Percentiles rank a stretch among this genome's conserved stretches.
These are phyloP conservation scores for Pseudoneurospora amorphoporcata DNA, from an alignment of 495 filamentous ascomycete genomes.

Conservation along the genomic window DNA sequence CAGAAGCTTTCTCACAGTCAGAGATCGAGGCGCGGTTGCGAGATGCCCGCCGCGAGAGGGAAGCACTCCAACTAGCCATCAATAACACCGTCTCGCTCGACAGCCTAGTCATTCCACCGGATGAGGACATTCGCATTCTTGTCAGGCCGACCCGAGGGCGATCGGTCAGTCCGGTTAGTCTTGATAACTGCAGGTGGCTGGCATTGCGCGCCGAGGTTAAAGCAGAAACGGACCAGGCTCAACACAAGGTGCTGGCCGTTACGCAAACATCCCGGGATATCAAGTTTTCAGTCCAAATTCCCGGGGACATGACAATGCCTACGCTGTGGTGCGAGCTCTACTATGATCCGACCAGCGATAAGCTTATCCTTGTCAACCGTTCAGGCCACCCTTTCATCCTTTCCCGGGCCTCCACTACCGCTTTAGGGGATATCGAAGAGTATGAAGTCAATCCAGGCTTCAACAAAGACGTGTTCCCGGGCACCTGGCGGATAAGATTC, in stretches of 20 bases:
- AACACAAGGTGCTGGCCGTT: slow-evolving; percentile 38
- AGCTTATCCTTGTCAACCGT: slow-evolving; percentile 36
- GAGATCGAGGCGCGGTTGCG: slow-evolving; percentile 29
- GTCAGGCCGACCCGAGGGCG: slow-evolving; percentile 37
- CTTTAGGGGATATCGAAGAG: slow-evolving; percentile 18
- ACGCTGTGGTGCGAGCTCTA: slow-evolving; percentile 40
- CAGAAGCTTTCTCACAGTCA: slow-evolving; percentile 39
- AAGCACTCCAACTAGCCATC: slow-evolving; percentile 20
- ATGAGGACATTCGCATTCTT: slow-evolving; percentile 38
- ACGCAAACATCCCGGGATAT: slow-evolving; percentile 39
- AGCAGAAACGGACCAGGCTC: slow-evolving; percentile 28
- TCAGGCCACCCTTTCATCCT: slow-evolving; percentile 36
- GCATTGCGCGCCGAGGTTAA: slow-evolving; percentile 33
- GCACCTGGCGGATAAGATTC: slow-evolving; percentile 39
- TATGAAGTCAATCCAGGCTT: slow-evolving; percentile 32
- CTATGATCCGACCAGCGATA: slow-evolving; percentile 40
- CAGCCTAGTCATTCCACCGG: slow-evolving; percentile 28
- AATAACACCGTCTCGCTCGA: slow-evolving; percentile 32
- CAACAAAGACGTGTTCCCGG: slow-evolving; percentile 31
- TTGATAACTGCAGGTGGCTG: slow-evolving; percentile 34
- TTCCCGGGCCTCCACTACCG: slow-evolving; percentile 21
- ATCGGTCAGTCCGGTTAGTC: slow-evolving; percentile 36
- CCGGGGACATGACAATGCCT: slow-evolving; percentile 25
- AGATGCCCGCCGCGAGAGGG: slow-evolving; percentile 24
- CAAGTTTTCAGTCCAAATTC: slow-evolving; percentile 40